A percentile compares a stretch with the other conserved stretches of the same genome.
phyloP scores from a whole-genome alignment of 768 basidiomycete species.

The Chiua virens region DNA sequence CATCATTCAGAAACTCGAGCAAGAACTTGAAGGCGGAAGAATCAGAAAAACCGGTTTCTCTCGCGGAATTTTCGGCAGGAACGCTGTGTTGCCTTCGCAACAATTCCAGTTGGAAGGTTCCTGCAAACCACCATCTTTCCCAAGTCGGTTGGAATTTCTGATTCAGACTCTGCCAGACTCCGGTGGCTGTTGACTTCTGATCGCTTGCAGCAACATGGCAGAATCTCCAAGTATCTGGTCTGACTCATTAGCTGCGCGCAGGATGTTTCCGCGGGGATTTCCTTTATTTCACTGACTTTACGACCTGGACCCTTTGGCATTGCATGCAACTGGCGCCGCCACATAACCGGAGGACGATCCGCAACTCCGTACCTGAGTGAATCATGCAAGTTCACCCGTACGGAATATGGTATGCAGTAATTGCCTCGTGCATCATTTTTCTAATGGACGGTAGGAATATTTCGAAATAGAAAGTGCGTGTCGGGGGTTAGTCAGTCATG shows the following conservation, averaged over 20 bases:
- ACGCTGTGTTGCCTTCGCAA: background rate
- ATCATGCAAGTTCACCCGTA: conserved; percentile 1
- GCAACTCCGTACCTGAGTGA: background rate
- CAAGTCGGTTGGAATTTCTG: background rate
- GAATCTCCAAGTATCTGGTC: background rate
- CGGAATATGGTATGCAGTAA: conserved; percentile 6
- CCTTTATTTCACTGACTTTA: background rate
- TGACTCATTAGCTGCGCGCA: conserved; percentile 1
- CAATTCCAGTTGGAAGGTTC: conserved; percentile 9
- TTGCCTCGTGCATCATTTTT: conserved; percentile 22
- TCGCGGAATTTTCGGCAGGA: conserved; percentile 2
- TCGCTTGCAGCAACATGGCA: conserved; percentile 1
- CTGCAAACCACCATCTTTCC: background rate
- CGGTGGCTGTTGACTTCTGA: background rate
- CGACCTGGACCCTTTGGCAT: background rate
- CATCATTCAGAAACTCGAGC: conserved; percentile 1
- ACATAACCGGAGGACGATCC: background rate
- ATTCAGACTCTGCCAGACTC: too few relatives aligned
- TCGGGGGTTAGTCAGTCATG: conserved; percentile 4
- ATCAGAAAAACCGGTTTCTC: background rate
- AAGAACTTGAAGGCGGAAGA: background rate
- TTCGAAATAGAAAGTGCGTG: conserved; percentile 20
- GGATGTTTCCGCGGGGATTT: background rate
- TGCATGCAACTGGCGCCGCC: background rate
- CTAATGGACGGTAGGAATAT: conserved; percentile 20